Conservation (phyloP, 306 rosid genomes). For the Mimosa bimucronata region DNA sequence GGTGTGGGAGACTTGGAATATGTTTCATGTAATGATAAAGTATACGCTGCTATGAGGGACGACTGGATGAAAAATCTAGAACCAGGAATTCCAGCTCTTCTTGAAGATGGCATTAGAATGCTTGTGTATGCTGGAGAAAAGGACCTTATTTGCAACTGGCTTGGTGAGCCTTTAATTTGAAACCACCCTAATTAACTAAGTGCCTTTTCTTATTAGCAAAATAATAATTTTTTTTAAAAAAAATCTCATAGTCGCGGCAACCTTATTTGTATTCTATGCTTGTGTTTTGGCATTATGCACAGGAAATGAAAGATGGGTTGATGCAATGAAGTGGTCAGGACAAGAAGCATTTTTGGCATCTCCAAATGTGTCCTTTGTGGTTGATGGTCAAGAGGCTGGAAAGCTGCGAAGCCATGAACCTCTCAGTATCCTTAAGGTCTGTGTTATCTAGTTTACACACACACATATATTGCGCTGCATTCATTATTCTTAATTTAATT, state of each 20-base stretch:
- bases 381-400: conserved; percentile 77
- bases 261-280: too few species aligned
- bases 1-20: conserved; percentile 82
- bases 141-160: conserved; percentile 97
- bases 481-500: neutral
- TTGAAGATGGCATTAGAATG: conserved; percentile 85
- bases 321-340: conserved; percentile 92
- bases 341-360: conserved; percentile 59
- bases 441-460: neutral
- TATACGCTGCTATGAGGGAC: neutral
- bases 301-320: conserved; percentile 95
- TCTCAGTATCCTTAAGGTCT: conserved; percentile 82
- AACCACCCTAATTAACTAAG: neutral
- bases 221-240: too few species aligned
- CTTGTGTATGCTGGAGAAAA: conserved; percentile 94
- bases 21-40: conserved; percentile 55
- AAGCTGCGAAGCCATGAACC: conserved; percentile 70
- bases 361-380: conserved; percentile 55
- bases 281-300: neutral
- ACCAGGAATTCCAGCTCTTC: conserved; percentile 84
- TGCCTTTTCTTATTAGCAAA: neutral
- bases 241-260: too few species aligned
- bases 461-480: neutral
- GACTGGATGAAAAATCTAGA: conserved; percentile 99
- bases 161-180: conserved; percentile 50